Percentiles rank a stretch among this genome's conserved stretches.
Evolutionary conservation across 2,329 filamentous ascomycete species (phyloP).

Genomic region (Stemphylium vesicarium): DNA sequence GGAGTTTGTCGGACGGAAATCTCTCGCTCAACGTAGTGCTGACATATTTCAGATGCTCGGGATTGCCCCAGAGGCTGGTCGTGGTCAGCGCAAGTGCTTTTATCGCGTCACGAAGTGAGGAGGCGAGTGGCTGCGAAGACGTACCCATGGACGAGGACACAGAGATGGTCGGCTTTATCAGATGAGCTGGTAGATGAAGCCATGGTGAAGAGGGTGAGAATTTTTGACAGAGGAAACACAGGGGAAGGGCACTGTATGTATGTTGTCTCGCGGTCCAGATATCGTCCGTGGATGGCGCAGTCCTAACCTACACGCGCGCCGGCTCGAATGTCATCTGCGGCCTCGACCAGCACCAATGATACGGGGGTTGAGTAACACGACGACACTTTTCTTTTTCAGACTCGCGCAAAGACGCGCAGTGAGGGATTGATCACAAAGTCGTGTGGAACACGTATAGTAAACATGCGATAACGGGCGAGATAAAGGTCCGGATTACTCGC

Average conservation of each 20-base stretch:
- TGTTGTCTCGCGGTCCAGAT: constrained; percentile 20
- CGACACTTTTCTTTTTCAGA: not conserved
- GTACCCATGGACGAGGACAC: constrained; percentile 78
- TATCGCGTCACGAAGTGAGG: constrained; percentile 3
- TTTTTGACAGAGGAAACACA: not conserved
- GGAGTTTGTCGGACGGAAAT: constrained; percentile 67
- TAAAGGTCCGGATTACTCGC: not conserved
- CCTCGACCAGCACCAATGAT: not conserved
- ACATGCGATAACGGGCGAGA: not conserved
- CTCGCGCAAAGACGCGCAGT: not conserved
- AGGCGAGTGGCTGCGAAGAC: constrained; percentile 30
- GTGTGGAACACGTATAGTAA: not conserved
- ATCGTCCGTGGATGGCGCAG: constrained; percentile 25
- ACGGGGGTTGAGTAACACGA: not conserved
- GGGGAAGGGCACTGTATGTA: constrained; percentile 21
- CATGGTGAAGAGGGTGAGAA: constrained; percentile 21
- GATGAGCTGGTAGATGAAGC: constrained; percentile 12
- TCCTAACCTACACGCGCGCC: constrained; percentile 16
- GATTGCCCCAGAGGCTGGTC: constrained; percentile 77
- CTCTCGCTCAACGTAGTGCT: constrained; percentile 68
- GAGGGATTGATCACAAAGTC: too few relatives aligned
- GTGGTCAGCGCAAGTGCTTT: constrained; percentile 18
- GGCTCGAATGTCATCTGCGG: not conserved
- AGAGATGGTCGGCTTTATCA: constrained; percentile 67
- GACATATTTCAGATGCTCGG: constrained; percentile 72